Conservation (phyloP, 805 yeast genomes). For the Kockiozyma suomiensis region DNA sequence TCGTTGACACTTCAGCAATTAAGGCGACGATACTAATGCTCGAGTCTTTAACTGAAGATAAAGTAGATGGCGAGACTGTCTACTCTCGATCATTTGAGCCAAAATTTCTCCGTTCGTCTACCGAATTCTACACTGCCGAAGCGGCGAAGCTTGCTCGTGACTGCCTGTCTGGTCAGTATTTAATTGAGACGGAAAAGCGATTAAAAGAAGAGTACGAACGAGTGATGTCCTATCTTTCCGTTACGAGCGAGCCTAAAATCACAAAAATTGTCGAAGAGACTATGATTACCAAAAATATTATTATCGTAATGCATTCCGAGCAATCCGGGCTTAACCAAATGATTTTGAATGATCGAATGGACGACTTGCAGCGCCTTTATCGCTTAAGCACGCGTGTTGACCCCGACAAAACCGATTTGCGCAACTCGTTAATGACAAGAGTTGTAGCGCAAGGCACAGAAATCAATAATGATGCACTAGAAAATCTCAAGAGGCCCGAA, state of each 20-base stretch:
- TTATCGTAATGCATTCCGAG: conserved; percentile 54
- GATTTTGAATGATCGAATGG: conserved; percentile 52
- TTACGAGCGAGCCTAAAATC: conserved; percentile 56
- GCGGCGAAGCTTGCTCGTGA: conserved; percentile 50
- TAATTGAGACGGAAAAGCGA: conserved; percentile 55
- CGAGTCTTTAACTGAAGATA: conserved; percentile 59
- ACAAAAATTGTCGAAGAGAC: conserved; percentile 60
- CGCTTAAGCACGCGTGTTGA: conserved; percentile 58
- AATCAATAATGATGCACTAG: conserved; percentile 38
- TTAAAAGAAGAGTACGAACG: conserved; percentile 66
- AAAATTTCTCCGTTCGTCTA: conserved; percentile 56
- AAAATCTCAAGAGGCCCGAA: conserved; percentile 11
- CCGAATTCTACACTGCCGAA: conserved; percentile 54
- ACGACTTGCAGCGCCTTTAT: conserved; percentile 53
- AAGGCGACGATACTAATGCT: conserved; percentile 69
- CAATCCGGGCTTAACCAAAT: conserved; percentile 62
- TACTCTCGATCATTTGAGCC: conserved; percentile 72
- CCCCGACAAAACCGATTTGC: conserved; percentile 53
- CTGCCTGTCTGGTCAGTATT: conserved; percentile 56
- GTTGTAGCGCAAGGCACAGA: conserved; percentile 53
- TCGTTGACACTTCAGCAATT: conserved; percentile 60
- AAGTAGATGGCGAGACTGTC: conserved; percentile 52
- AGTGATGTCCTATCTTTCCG: conserved; percentile 56
- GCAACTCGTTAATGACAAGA: conserved; percentile 50
- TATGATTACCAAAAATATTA: conserved; percentile 59